A percentile compares a stretch with the other conserved stretches of the same genome.
phyloP scores from a whole-genome alignment of 2,329 filamentous ascomycete genomes.

The Trichophyton rubrum region DNA sequence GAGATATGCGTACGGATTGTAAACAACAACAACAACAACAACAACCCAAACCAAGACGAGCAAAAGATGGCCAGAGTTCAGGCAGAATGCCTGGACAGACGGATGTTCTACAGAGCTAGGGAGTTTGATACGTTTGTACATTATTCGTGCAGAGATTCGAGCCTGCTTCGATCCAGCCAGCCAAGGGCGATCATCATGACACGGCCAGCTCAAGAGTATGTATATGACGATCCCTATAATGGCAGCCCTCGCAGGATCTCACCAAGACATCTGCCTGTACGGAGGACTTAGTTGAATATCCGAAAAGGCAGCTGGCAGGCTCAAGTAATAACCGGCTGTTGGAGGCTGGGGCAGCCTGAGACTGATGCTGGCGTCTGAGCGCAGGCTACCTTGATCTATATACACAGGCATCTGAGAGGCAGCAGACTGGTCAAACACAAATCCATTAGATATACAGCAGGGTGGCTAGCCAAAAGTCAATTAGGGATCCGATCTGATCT shows the following conservation, averaged over 20 bases:
- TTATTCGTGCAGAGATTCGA: not conserved
- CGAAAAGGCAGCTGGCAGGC: not conserved
- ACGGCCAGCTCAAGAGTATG: not conserved
- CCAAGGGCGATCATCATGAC: not conserved
- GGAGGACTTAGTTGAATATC: not conserved
- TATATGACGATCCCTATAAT: conserved; percentile 1
- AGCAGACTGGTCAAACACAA: not conserved
- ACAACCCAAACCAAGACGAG: too few relatives aligned
- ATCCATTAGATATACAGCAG: too few relatives aligned
- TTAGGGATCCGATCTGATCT: not conserved
- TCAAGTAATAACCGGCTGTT: not conserved
- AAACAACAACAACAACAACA: too few relatives aligned
- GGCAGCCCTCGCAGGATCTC: not conserved
- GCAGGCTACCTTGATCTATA: not conserved
- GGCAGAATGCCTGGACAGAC: too few relatives aligned
- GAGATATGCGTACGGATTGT: not conserved
- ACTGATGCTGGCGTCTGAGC: not conserved
- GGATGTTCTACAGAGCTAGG: too few relatives aligned
- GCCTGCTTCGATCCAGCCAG: not conserved
- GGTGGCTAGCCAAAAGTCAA: not conserved
- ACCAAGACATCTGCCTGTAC: not conserved
- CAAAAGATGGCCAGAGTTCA: too few relatives aligned
- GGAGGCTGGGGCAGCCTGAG: not conserved
- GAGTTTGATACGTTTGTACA: too few relatives aligned
- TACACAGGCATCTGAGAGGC: not conserved